Base-by-base conservation (phyloP, 768 basidiomycete genomes). In the Tulasnella sp. region DNA sequence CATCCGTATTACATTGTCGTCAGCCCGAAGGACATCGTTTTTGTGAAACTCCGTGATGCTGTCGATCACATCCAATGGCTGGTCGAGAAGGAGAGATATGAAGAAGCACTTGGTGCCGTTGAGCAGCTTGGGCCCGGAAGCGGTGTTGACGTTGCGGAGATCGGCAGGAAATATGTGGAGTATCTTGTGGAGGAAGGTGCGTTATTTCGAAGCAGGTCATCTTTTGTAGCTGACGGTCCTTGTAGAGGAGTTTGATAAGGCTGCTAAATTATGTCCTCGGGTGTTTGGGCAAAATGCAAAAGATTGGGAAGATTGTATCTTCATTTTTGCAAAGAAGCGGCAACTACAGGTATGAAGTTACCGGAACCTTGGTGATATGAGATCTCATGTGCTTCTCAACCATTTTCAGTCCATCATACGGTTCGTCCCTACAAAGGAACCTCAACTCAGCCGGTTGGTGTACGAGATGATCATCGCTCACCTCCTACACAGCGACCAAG, bases 251-350 rank as follows among this genome's bases (percentile, higher is more conserved):
- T 97, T 80, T 62, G 70, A 67, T 0, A 86, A 86, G 64, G 94
- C 94, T 1, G 96, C 94, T 0, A 70, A 74, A 7, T 69, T 96
- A 23, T 83, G 82, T 63, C 83, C 89, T 0, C 91, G 86, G 66
- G 89, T 97, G 6, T 86, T 94, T 62, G 83, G 78, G 3, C 79
- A 80, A 41, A 80, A 94, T 63, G 69, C 75, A 9, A 83, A 81
- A 64, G 76, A 78, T n/a, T 99, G 96, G 96, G 93, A 97, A 66
- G 80, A 85, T 63, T 96, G 87, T 87, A 86, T 97, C 65, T 94
- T 96, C 64, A 72, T 79, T 12, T 98, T 94, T 66, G 86, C 85
- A 1, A 81, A 90, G 67, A 79, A 83, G 63, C 75, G 78, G 23
- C 82, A 90, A 57, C 71, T 97, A 14, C 81, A 86, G 69, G 91